phyloP scores from a whole-genome alignment of 148 eudicot genomes.

The Rhododendron ovatum region DNA sequence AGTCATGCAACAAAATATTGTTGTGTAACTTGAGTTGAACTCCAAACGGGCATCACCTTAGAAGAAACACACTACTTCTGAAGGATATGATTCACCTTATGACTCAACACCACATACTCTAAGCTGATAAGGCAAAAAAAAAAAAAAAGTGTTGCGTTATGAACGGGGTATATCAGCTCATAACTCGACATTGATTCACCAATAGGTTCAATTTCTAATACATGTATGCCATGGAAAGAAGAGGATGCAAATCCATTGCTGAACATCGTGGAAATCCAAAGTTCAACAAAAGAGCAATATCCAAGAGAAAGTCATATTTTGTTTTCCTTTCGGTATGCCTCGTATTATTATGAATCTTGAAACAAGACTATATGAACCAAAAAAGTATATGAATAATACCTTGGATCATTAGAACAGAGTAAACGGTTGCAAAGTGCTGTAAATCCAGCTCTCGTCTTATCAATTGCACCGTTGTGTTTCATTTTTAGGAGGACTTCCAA shows the following conservation, averaged over 20 bases:
- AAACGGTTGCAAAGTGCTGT: conserved; percentile 98
- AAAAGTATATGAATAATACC: conserved; percentile 31
- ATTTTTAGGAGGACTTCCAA: conserved; percentile 90
- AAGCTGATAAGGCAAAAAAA: neutral
- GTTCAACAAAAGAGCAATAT: conserved; percentile 1
- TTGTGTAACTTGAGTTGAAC: neutral
- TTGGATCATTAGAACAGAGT: conserved; percentile 93
- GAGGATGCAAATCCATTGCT: neutral
- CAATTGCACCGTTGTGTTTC: conserved; percentile 98
- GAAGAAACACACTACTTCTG: neutral
- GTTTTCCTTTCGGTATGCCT: neutral
- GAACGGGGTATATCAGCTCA: no score
- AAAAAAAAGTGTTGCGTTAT: no score
- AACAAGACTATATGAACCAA: neutral
- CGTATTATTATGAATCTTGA: neutral
- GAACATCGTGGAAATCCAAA: neutral
- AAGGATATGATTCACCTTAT: neutral
- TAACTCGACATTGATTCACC: neutral
- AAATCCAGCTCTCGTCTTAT: conserved; percentile 98
- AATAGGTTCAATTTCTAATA: neutral
- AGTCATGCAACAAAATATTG: neutral
- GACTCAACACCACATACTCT: neutral
- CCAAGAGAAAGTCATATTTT: neutral
- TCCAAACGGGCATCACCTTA: neutral
- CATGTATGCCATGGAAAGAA: neutral